These are phyloP conservation scores for Pyrenophora teres DNA, from an alignment of 2,329 filamentous ascomycete genomes.

Conservation along the genomic window DNA sequence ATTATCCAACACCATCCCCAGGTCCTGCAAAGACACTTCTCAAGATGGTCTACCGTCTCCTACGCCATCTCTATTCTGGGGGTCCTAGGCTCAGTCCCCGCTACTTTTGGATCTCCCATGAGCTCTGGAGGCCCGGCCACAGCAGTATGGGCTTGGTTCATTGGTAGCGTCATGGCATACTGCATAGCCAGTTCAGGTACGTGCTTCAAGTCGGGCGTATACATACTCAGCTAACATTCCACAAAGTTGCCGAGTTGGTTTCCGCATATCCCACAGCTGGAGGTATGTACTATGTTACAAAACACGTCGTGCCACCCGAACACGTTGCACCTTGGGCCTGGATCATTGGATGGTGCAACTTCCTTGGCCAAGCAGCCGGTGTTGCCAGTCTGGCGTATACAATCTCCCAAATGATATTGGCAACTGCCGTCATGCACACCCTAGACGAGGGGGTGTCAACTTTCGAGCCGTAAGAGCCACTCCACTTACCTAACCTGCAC, in stretches of 20 bases:
- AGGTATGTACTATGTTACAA: slow-evolving; percentile 71
- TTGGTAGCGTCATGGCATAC: slow-evolving; percentile 67
- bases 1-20: slow-evolving; percentile 39
- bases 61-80: slow-evolving; percentile 70
- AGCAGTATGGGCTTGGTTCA: slow-evolving; percentile 68
- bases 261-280: slow-evolving; percentile 70
- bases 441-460: slow-evolving; percentile 57
- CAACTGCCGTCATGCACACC: slow-evolving; percentile 66
- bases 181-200: slow-evolving; percentile 65
- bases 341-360: slow-evolving; percentile 71
- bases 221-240: slow-evolving; percentile 3
- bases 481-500: not conserved
- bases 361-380: slow-evolving; percentile 66
- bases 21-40: slow-evolving; percentile 67
- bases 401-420: slow-evolving; percentile 67
- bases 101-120: slow-evolving; percentile 65
- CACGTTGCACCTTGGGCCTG: slow-evolving; percentile 67
- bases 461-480: slow-evolving; percentile 60
- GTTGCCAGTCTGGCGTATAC: slow-evolving; percentile 67
- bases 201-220: not conserved
- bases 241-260: slow-evolving; percentile 64
- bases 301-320: slow-evolving; percentile 65
- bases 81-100: slow-evolving; percentile 67
- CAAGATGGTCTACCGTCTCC: slow-evolving; percentile 68
- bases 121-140: slow-evolving; percentile 65